A percentile compares a stretch with the other conserved stretches of the same genome.
phyloP scores from a whole-genome alignment of 805 yeast genomes.

The Candida cerambycidarum region DNA sequence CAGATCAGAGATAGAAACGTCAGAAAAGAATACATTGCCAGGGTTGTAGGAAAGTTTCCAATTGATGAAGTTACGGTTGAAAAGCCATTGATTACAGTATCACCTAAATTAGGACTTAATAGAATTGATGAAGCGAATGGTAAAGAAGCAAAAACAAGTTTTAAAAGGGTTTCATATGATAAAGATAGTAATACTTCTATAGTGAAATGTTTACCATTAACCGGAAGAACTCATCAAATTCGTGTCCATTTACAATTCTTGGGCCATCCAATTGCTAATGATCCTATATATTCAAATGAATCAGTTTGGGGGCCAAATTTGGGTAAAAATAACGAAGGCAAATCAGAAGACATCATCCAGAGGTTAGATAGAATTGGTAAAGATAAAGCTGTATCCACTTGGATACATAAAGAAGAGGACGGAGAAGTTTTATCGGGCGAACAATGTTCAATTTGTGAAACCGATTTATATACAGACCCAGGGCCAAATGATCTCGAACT shows the following conservation, averaged over 20 bases:
- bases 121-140: constrained; percentile 49
- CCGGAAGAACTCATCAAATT: constrained; percentile 96
- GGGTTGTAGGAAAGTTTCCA: constrained; percentile 88
- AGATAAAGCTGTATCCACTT: constrained; percentile 61
- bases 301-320: constrained; percentile 75
- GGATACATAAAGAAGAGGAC: constrained; percentile 55
- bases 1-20: constrained; percentile 75
- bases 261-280: constrained; percentile 46
- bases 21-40: constrained; percentile 78
- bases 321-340: constrained; percentile 61
- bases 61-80: constrained; percentile 52
- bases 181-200: constrained; percentile 54
- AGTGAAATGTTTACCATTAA: constrained; percentile 80
- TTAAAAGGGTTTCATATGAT: constrained; percentile 68
- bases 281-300: constrained; percentile 78
- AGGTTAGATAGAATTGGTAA: constrained; percentile 70
- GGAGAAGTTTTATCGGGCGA: constrained; percentile 70
- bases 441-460: constrained; percentile 63
- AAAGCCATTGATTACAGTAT: constrained; percentile 64
- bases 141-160: constrained; percentile 73
- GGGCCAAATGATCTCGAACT: constrained; percentile 82
- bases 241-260: constrained; percentile 86
- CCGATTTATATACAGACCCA: constrained; percentile 81
- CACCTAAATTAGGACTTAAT: constrained; percentile 72
- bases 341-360: constrained; percentile 46